A percentile compares a stretch with the other conserved stretches of the same genome.
phyloP scores from a whole-genome alignment of 2,329 filamentous ascomycete species.

The Aspergillus sojae region DNA sequence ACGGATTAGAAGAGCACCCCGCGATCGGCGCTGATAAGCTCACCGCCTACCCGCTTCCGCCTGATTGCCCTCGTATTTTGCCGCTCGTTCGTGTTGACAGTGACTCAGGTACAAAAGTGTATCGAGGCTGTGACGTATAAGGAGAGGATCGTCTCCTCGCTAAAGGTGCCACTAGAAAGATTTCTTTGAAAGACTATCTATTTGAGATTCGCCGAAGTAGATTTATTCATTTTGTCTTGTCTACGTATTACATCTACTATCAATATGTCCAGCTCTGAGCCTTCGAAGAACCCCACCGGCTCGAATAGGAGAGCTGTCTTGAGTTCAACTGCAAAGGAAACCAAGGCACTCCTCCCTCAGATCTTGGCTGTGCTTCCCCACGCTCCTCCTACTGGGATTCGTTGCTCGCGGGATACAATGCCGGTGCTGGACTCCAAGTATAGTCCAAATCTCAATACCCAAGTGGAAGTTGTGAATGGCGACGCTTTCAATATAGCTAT shows the following conservation, averaged over 20 bases:
- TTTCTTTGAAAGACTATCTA: not conserved
- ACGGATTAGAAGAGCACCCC: constrained; percentile 14
- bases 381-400: constrained; percentile 42
- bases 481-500: constrained; percentile 63
- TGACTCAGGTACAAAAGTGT: constrained; percentile 1
- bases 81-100: constrained; percentile 1
- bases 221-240: not conserved
- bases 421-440: constrained; percentile 43
- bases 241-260: not conserved
- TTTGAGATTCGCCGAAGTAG: not conserved
- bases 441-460: constrained; percentile 46
- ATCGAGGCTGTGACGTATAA: not conserved
- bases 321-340: constrained; percentile 52
- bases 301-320: constrained; percentile 31
- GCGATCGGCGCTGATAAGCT: constrained; percentile 32
- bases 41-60: constrained; percentile 24
- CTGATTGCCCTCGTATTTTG: constrained; percentile 8
- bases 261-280: not conserved
- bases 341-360: constrained; percentile 49
- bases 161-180: not conserved
- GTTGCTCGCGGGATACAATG: constrained; percentile 40
- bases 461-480: constrained; percentile 56
- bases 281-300: not conserved
- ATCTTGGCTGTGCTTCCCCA: constrained; percentile 51
- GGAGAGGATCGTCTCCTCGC: not conserved